Evolutionary conservation across 2,329 filamentous ascomycete genomes (phyloP).

Genomic region (Ceratocystiopsis minuta): DNA sequence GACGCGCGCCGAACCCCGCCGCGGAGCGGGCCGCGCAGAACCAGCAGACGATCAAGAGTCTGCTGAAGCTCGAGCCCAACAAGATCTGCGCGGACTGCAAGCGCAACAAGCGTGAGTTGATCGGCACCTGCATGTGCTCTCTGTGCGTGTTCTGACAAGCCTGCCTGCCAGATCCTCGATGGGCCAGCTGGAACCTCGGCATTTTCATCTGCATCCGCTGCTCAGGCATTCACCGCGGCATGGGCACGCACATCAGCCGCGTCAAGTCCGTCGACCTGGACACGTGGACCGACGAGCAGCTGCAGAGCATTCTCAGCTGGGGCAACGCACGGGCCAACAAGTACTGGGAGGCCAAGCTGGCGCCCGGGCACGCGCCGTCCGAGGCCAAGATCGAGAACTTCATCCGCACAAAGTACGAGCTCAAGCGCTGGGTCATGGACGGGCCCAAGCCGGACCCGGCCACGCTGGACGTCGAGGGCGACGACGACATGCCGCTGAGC

Average conservation of each 20-base stretch:
- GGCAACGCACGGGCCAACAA: conserved; percentile 94
- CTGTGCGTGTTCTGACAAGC: too few species aligned
- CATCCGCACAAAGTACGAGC: conserved; percentile 96
- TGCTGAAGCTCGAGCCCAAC: conserved; percentile 87
- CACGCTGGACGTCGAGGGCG: conserved; percentile 63
- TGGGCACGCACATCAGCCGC: conserved; percentile 96
- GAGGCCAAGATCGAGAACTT: conserved; percentile 99
- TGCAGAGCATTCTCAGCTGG: conserved; percentile 87
- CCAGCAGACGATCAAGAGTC: conserved; percentile 78
- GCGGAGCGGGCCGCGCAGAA: conserved; percentile 87
- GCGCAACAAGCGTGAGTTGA: conserved; percentile 74
- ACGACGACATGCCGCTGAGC: conserved; percentile 58
- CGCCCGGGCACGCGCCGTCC: conserved; percentile 76
- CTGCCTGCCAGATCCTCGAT: conserved; percentile 59
- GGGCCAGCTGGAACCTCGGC: conserved; percentile 97
- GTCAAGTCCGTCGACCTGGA: conserved; percentile 98
- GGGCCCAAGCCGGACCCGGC: conserved; percentile 86
- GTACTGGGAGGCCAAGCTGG: conserved; percentile 95
- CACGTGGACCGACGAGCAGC: conserved; percentile 95
- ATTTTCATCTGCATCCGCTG: conserved; percentile 97
- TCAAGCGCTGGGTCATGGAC: conserved; percentile 99
- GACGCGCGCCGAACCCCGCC: conserved; percentile 57
- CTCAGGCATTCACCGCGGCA: conserved; percentile 93
- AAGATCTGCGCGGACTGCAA: conserved; percentile 98
- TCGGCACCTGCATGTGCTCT: too few species aligned